Percentiles rank a stretch among this genome's conserved stretches.
Conservation (phyloP, 768 basidiomycete species). For the Suillus alpinus region DNA sequence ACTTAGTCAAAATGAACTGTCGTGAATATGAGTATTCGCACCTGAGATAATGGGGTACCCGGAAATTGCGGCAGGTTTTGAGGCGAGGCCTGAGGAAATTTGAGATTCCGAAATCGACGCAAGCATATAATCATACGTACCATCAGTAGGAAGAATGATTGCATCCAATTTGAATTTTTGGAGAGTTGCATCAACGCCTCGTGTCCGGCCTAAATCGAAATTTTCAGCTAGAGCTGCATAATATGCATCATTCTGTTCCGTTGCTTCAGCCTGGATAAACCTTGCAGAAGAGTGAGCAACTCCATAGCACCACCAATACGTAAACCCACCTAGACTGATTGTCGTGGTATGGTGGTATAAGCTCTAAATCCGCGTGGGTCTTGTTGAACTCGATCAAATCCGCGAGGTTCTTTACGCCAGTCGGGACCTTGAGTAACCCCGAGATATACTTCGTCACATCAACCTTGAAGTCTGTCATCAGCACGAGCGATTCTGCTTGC, state of each 20-base stretch:
- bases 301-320: not conserved
- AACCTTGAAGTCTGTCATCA: slow-evolving; percentile 61
- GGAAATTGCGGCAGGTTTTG: slow-evolving; percentile 46
- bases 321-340: slow-evolving; percentile 33
- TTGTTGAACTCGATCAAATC: slow-evolving; percentile 59
- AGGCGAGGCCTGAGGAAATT: slow-evolving; percentile 23
- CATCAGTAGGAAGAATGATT: slow-evolving; percentile 45
- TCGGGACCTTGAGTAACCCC: slow-evolving; percentile 48
- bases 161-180: slow-evolving; percentile 48
- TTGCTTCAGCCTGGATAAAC: slow-evolving; percentile 23
- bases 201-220: slow-evolving; percentile 46
- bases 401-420: slow-evolving; percentile 52
- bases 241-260: slow-evolving; percentile 38
- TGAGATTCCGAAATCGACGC: not conserved
- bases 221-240: slow-evolving; percentile 45
- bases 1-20: slow-evolving; percentile 5
- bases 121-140: slow-evolving; percentile 15
- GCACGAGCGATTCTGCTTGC: slow-evolving; percentile 50
- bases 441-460: slow-evolving; percentile 49
- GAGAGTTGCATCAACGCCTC: slow-evolving; percentile 54
- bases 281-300: slow-evolving; percentile 8
- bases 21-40: slow-evolving; percentile 20
- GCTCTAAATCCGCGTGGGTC: slow-evolving; percentile 49
- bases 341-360: slow-evolving; percentile 31
- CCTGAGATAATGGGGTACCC: slow-evolving; percentile 69